Evolutionary conservation across 2,329 filamentous ascomycete species (phyloP), one percentile per base, ranked within the genome.

Genomic region (Huntiella omanensis): DNA sequence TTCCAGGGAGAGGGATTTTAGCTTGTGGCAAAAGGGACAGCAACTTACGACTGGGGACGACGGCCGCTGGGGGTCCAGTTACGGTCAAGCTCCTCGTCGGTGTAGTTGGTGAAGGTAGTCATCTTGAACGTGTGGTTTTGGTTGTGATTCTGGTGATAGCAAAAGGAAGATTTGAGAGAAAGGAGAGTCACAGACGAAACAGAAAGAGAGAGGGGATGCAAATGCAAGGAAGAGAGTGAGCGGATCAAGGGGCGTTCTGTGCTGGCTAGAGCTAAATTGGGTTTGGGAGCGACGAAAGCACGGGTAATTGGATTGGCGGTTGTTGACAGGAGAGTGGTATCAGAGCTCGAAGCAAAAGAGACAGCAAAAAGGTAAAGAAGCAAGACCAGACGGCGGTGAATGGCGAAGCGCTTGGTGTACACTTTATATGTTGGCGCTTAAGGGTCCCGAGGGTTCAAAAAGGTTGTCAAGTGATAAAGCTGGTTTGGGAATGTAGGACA

Each of bases 21-120:
- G 11, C 28, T 34, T 13, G n/a, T 16, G 13, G 5, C 28, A 16
- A 22, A 43, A 34, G n/a, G 17, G 12, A 34, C 7, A 22, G 4
- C 28, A 41, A 75, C 83, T 62, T 69, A 91, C 83, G 84, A 91
- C 66, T 88, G 81, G 53, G 84, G 84, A 53, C 84, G 80, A 57
- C 71, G 71, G 58, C 72, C 75, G 59, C 68, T 87, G 55, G 83
- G 80, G 72, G 85, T 77, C 82, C 81, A 88, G 64, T 83, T 77
- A 57, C 73, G 73, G 59, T 84, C 76, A 58, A 82, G 71, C 59
- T 83, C 79, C 53, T 73, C 71, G 65, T 83, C 79, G 53, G 50
- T 49, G 37, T 38, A 50, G 40, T 43, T 46, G 40, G 77, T 70
- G 32, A 15, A 43, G 28, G 33, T 43, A 15, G 11, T 39, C 55